Conservation (phyloP, 2,329 filamentous ascomycete genomes). For the Ambrosiella beaveri region DNA sequence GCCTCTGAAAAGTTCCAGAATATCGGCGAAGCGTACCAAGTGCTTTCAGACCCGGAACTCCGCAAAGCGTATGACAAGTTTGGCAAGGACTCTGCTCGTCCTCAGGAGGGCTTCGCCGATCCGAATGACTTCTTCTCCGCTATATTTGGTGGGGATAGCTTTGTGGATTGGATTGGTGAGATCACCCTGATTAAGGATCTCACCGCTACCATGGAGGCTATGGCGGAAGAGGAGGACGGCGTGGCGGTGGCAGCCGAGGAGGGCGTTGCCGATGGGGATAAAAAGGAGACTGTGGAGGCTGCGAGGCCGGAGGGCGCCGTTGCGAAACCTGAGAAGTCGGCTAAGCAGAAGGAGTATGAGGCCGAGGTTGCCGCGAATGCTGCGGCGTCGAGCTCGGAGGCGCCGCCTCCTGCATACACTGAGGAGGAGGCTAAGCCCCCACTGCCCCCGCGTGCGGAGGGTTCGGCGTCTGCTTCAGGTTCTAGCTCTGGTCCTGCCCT, state of each 20-base stretch:
- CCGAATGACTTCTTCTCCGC: constrained; percentile 95
- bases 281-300: too few relatives aligned
- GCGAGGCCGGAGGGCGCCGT: too few relatives aligned
- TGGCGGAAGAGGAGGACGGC: constrained; percentile 60
- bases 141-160: constrained; percentile 95
- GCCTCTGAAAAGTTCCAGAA: constrained; percentile 89
- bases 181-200: constrained; percentile 98
- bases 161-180: constrained; percentile 92
- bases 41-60: constrained; percentile 74
- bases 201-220: constrained; percentile 93
- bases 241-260: constrained; percentile 27
- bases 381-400: constrained; percentile 15
- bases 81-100: constrained; percentile 88
- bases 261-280: too few relatives aligned
- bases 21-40: constrained; percentile 58
- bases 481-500: constrained; percentile 16
- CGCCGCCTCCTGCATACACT: constrained; percentile 16
- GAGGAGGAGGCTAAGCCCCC: constrained; percentile 16
- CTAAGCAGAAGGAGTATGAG: constrained; percentile 18
- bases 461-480: neutral
- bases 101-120: constrained; percentile 83
- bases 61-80: constrained; percentile 90
- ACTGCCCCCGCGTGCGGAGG: constrained; percentile 20
- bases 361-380: constrained; percentile 17
- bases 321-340: constrained; percentile 15